Evolutionary conservation across 1,139 yeast genomes (phyloP).

Genomic region (Candida buenavistaensis): DNA sequence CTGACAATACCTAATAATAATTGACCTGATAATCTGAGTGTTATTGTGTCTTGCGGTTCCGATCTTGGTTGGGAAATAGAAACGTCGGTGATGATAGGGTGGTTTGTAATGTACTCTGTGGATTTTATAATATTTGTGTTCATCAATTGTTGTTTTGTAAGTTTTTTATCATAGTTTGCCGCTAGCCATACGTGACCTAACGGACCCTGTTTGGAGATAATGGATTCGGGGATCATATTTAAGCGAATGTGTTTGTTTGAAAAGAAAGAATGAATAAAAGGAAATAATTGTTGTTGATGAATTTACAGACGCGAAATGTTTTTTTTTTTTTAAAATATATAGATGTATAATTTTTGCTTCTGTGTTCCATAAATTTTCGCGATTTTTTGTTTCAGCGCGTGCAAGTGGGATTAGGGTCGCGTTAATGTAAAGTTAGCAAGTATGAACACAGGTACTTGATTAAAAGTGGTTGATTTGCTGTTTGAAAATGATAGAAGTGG

Average conservation of each 20-base stretch:
- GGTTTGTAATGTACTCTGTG: constrained; percentile 17
- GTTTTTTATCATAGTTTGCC: constrained; percentile 79
- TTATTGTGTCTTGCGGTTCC: constrained; percentile 48
- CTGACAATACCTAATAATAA: constrained; percentile 84
- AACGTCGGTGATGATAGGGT: constrained; percentile 6
- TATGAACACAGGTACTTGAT: too few species aligned
- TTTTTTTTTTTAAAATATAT: too few species aligned
- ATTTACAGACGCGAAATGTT: too few species aligned
- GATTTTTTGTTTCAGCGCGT: too few species aligned
- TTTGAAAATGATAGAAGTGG: too few species aligned
- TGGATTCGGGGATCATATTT: constrained; percentile 13
- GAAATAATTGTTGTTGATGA: too few species aligned
- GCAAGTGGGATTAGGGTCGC: too few species aligned
- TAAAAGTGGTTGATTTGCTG: too few species aligned
- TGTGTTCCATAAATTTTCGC: too few species aligned
- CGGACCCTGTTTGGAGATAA: constrained; percentile 69
- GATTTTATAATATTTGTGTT: constrained; percentile 73
- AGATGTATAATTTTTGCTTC: too few species aligned
- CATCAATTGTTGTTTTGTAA: constrained; percentile 73
- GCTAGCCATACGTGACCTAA: constrained; percentile 93
- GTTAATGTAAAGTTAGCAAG: too few species aligned
- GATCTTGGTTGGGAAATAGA: constrained; percentile 5
- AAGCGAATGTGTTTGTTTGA: not conserved
- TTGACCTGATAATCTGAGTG: constrained; percentile 86
- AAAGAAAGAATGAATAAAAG: not conserved